These are phyloP conservation scores for Geotrichum aggregatum DNA, from an alignment of 1,139 yeast species.

Conservation along the genomic window DNA sequence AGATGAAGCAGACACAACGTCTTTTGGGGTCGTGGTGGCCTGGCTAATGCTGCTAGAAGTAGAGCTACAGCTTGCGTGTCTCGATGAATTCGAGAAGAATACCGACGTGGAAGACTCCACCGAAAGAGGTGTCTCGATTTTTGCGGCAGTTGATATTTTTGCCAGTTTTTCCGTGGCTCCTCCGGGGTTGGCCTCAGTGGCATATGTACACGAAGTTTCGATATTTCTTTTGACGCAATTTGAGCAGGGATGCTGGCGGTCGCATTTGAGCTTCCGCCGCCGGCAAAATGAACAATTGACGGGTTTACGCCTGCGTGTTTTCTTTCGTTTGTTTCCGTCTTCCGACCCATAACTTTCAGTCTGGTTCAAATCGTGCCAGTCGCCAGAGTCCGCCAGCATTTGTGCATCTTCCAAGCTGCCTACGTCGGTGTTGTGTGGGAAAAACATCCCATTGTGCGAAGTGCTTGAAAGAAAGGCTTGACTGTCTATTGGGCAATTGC, in stretches of 20 bases:
- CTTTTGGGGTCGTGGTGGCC: neutral
- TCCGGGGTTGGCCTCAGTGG: conserved; percentile 14
- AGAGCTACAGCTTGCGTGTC: neutral
- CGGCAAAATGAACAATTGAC: conserved; percentile 36
- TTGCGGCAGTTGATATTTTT: neutral
- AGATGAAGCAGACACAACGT: neutral
- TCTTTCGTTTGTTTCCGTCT: conserved; percentile 5
- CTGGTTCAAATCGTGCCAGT: neutral
- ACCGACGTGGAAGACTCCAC: neutral
- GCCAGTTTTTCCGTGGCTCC: neutral
- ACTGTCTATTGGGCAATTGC: too few species aligned
- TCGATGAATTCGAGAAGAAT: neutral
- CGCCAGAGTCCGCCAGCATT: too few species aligned
- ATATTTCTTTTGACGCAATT: conserved; percentile 34
- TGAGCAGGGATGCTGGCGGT: conserved; percentile 37
- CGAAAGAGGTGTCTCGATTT: too few species aligned
- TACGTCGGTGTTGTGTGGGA: too few species aligned
- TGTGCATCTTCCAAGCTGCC: too few species aligned
- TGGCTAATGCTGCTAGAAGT: neutral
- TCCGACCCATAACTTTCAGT: neutral
- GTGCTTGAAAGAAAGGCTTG: too few species aligned
- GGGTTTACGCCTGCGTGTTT: conserved; percentile 30
- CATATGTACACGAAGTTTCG: conserved; percentile 30
- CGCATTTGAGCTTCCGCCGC: conserved; percentile 38
- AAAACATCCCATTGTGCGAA: too few species aligned